phyloP scores from a whole-genome alignment of 2,329 filamentous ascomycete genomes.

The Scedosporium dehoogii region DNA sequence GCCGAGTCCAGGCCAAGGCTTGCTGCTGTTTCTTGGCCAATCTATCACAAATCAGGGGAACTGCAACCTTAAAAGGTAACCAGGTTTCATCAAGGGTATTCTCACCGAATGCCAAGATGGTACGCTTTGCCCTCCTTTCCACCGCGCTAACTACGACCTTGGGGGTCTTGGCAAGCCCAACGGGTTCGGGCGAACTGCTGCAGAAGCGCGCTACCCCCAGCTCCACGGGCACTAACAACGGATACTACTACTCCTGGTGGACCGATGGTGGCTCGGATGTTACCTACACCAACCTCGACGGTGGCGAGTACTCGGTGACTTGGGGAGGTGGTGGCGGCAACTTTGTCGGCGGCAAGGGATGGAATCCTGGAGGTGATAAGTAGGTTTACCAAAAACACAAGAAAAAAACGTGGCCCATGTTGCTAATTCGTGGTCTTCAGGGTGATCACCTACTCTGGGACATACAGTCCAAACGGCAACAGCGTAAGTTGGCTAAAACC shows the following conservation, averaged over 20 bases:
- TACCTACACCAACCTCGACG: constrained; percentile 32
- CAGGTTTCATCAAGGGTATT: background rate
- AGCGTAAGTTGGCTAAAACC: constrained; percentile 5
- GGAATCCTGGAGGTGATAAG: constrained; percentile 40
- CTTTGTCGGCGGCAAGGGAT: constrained; percentile 49
- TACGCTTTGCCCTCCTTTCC: background rate
- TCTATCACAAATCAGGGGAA: background rate
- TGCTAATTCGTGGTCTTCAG: constrained; percentile 15
- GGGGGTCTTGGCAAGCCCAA: background rate
- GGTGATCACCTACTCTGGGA: constrained; percentile 8
- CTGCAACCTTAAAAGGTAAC: background rate
- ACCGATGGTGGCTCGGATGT: constrained; percentile 32
- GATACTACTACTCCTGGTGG: constrained; percentile 40
- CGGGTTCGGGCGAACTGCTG: background rate
- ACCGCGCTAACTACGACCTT: background rate
- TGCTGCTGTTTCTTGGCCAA: background rate
- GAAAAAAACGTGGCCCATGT: background rate
- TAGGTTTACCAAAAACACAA: constrained; percentile 17
- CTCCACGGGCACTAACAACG: constrained; percentile 23
- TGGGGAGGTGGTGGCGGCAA: constrained; percentile 33
- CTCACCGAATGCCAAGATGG: background rate
- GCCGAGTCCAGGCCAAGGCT: background rate
- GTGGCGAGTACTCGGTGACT: constrained; percentile 30
- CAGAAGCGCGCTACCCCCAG: constrained; percentile 20
- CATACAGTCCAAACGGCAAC: constrained; percentile 21